phyloP scores from a whole-genome alignment of 2,329 filamentous ascomycete genomes.

The Elsinoe arachidis region DNA sequence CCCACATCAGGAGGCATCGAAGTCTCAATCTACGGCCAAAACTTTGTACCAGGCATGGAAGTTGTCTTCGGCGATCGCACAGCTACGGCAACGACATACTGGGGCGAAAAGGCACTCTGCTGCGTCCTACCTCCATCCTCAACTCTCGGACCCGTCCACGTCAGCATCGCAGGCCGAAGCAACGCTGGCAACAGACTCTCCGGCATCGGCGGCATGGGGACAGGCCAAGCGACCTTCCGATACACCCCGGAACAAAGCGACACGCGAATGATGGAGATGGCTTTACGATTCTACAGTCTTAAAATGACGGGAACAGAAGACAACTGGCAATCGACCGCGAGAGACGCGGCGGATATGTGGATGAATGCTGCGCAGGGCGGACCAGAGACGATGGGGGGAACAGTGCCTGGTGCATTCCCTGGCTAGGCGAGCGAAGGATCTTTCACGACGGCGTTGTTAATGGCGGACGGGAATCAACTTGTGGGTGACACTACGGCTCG shows the following conservation, averaged over 20 bases:
- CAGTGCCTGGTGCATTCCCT: conserved; percentile 7
- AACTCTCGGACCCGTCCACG: conserved; percentile 58
- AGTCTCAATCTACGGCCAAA: conserved; percentile 72
- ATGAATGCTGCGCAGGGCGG: conserved; percentile 5
- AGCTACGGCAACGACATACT: conserved; percentile 67
- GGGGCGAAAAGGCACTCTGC: conserved; percentile 71
- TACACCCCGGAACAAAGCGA: conserved; percentile 66
- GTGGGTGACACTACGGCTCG: not conserved
- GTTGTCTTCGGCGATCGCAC: conserved; percentile 72
- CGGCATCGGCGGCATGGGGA: conserved; percentile 15
- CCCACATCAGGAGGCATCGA: conserved; percentile 78
- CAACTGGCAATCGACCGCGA: conserved; percentile 24
- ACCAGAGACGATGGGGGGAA: not conserved
- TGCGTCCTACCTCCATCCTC: conserved; percentile 64
- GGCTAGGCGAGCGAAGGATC: not conserved
- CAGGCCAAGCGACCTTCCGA: conserved; percentile 43
- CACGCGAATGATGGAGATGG: conserved; percentile 51
- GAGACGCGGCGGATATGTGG: conserved; percentile 19
- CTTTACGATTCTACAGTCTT: conserved; percentile 32
- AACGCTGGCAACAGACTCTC: conserved; percentile 5
- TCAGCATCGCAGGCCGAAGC: conserved; percentile 46
- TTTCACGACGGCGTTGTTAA: not conserved
- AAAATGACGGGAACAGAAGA: conserved; percentile 27
- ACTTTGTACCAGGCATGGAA: conserved; percentile 70
- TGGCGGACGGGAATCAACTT: not conserved